A percentile compares a stretch with the other conserved stretches of the same genome.
These are phyloP conservation scores for Coriolopsis trogii DNA, from an alignment of 1,284 basidiomycete genomes.

Conservation along the genomic window DNA sequence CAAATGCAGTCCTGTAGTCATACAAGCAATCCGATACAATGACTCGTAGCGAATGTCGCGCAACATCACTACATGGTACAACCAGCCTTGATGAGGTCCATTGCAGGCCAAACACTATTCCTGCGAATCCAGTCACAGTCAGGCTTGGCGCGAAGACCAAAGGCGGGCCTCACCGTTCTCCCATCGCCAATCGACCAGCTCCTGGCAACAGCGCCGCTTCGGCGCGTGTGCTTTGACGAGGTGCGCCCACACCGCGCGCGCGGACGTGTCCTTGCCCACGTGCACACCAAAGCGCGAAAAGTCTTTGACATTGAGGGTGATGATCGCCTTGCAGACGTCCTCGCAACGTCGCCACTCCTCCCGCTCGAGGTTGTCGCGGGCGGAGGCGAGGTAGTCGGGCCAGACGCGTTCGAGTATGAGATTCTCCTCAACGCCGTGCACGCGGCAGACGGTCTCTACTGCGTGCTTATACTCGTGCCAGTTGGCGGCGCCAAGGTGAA, in stretches of 20 bases:
- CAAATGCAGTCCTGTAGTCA: too few relatives aligned
- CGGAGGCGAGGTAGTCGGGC: not conserved
- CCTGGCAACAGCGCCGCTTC: slow-evolving; percentile 3
- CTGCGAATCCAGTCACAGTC: too few relatives aligned
- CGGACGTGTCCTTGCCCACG: not conserved
- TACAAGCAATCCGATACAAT: too few relatives aligned
- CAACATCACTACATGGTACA: too few relatives aligned
- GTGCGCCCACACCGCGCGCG: slow-evolving; percentile 1
- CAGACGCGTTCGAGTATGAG: not conserved
- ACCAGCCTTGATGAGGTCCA: too few relatives aligned
- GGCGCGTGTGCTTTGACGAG: slow-evolving; percentile 5
- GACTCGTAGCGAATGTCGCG: too few relatives aligned
- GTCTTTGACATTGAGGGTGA: slow-evolving; percentile 16
- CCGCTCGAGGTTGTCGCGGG: not conserved
- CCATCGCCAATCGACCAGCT: too few relatives aligned
- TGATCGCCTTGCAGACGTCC: slow-evolving; percentile 14
- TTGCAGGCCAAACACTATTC: too few relatives aligned
- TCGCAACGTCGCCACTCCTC: slow-evolving; percentile 6
- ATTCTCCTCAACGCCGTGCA: not conserved
- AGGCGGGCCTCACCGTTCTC: too few relatives aligned
- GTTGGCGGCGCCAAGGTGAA: slow-evolving; percentile 10
- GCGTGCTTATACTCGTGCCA: slow-evolving; percentile 18
- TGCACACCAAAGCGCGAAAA: slow-evolving; percentile 2
- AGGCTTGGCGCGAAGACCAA: too few relatives aligned
- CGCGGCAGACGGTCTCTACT: slow-evolving; percentile 10